Evolutionary conservation across 495 filamentous ascomycete species (phyloP).

Genomic region (Penicillium pulvis): DNA sequence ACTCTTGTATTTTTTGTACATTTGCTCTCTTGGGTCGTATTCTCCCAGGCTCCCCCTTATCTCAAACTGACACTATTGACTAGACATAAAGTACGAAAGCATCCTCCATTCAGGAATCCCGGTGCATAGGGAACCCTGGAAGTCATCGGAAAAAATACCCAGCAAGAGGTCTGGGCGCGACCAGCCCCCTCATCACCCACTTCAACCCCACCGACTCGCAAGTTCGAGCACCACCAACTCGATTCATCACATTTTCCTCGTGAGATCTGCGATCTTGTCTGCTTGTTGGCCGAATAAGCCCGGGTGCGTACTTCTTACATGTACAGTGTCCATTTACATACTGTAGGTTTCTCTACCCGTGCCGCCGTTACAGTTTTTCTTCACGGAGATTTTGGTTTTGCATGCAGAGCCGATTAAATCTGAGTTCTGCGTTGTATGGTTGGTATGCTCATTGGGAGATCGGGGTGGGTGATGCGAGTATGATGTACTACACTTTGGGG

Average conservation of each 20-base stretch:
- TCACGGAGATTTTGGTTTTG: background rate
- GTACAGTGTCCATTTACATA: background rate
- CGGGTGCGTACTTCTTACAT: background rate
- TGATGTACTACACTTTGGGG: constrained; percentile 1
- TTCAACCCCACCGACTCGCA: constrained; percentile 3
- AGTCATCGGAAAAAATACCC: constrained; percentile 11
- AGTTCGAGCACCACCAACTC: background rate
- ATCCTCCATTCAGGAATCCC: too few species aligned
- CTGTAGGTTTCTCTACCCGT: background rate
- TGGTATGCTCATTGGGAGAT: constrained; percentile 11
- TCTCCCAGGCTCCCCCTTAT: background rate
- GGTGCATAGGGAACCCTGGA: background rate
- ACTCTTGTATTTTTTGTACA: too few species aligned
- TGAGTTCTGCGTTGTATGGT: background rate
- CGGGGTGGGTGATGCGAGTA: background rate
- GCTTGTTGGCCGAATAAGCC: constrained; percentile 7
- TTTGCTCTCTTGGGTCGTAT: background rate
- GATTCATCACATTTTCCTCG: constrained; percentile 21
- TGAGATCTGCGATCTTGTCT: constrained; percentile 3
- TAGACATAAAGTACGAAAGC: too few species aligned
- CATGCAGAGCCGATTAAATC: background rate
- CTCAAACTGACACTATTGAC: background rate
- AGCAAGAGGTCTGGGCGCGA: constrained; percentile 7
- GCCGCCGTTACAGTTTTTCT: background rate
- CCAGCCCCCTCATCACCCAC: constrained; percentile 1